Evolutionary conservation across 257 asterid species (phyloP).

Genomic region (Solanum pennellii): DNA sequence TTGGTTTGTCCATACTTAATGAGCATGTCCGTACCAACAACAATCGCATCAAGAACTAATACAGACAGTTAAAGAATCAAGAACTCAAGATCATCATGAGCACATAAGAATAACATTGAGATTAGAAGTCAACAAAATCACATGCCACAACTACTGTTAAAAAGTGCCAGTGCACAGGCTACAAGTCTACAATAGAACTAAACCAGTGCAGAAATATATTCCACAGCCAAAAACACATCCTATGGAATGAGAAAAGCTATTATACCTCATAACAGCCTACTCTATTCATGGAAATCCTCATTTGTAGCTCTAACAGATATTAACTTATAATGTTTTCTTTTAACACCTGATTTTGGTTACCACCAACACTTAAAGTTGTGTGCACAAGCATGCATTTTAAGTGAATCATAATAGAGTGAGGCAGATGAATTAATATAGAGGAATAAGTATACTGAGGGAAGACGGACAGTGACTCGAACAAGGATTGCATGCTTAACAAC

Average conservation of each 20-base stretch:
- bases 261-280: neutral
- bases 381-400: neutral
- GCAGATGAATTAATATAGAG: neutral
- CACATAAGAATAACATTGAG: neutral
- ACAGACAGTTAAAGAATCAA: slow-evolving; percentile 39
- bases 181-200: neutral
- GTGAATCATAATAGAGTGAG: neutral
- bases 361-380: neutral
- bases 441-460: neutral
- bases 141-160: neutral
- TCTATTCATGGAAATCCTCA: neutral
- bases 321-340: neutral
- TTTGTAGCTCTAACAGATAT: neutral
- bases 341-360: neutral
- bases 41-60: slow-evolving; percentile 92
- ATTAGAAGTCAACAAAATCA: neutral
- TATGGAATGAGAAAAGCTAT: neutral
- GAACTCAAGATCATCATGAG: neutral
- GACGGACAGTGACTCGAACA: neutral
- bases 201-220: neutral
- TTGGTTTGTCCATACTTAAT: slow-evolving; percentile 61
- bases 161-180: neutral
- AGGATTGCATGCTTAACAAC: neutral
- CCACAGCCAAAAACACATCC: neutral
- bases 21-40: slow-evolving; percentile 92